Percentiles rank a stretch among this genome's conserved stretches.
These are phyloP conservation scores for Syzygium malaccense DNA, from an alignment of 441 rosid species.

Conservation along the genomic window DNA sequence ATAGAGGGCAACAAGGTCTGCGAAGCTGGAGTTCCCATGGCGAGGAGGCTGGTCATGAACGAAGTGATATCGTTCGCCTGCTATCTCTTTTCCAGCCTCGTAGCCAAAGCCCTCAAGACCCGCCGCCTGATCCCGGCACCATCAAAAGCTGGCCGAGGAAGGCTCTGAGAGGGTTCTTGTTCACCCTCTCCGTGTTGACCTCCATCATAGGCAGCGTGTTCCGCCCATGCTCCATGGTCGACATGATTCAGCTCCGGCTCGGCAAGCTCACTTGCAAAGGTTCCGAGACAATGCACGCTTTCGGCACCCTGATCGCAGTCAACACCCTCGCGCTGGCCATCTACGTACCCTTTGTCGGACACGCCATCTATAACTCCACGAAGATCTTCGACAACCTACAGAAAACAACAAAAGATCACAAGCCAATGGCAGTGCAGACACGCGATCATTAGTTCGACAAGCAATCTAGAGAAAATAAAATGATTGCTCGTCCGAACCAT, in stretches of 20 bases:
- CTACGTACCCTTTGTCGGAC: neutral
- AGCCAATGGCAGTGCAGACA: no score
- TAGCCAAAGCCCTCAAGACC: conserved; percentile 4
- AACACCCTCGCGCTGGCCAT: neutral
- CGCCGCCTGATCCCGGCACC: no score
- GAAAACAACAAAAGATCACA: no score
- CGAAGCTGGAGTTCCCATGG: neutral
- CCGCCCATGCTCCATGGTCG: neutral
- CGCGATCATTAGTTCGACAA: no score
- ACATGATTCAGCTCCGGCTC: neutral
- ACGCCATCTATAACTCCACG: neutral
- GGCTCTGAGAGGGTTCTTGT: neutral
- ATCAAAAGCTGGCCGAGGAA: neutral
- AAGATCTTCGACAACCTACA: neutral
- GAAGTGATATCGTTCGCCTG: conserved; percentile 1
- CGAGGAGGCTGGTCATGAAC: neutral
- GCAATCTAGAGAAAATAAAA: no score
- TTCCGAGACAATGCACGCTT: neutral
- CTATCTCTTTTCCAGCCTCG: conserved; percentile 7
- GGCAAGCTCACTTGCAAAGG: neutral
- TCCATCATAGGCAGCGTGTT: neutral
- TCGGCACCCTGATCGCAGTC: neutral
- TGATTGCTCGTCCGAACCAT: neutral
- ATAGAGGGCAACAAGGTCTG: neutral
- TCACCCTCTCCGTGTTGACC: neutral